A percentile compares a stretch with the other conserved stretches of the same genome.
phyloP scores from a whole-genome alignment of 2,329 filamentous ascomycete genomes.

The Curvularia eragrostidis region DNA sequence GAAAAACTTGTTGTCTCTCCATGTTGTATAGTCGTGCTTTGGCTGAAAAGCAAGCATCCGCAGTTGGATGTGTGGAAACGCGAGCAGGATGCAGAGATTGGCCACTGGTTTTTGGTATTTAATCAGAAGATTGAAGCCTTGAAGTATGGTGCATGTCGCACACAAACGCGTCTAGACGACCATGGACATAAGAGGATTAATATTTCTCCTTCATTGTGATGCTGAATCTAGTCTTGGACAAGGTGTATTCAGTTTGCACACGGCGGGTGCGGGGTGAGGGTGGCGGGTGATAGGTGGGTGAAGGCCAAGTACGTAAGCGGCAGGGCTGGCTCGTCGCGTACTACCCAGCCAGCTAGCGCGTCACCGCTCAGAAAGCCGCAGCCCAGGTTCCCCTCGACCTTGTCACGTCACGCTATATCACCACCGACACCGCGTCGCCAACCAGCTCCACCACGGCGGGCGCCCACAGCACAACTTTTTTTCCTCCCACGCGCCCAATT shows the following conservation, averaged over 20 bases:
- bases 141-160: not conserved
- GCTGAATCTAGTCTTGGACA: not conserved
- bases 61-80: not conserved
- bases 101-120: not conserved
- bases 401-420: conserved; percentile 15
- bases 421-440: conserved; percentile 24
- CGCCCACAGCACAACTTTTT: conserved; percentile 3
- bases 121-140: not conserved
- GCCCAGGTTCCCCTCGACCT: conserved; percentile 15
- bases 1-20: conserved; percentile 52
- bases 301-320: conserved; percentile 7
- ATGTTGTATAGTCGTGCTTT: conserved; percentile 22
- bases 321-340: conserved; percentile 19
- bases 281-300: not conserved
- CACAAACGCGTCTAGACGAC: not conserved
- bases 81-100: not conserved
- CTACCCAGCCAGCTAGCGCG: conserved; percentile 24
- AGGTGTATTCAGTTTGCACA: not conserved
- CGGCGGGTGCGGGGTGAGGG: not conserved
- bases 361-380: conserved; percentile 21
- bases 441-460: conserved; percentile 15
- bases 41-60: not conserved
- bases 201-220: not conserved
- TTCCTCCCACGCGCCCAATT: conserved; percentile 9
- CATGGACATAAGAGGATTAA: not conserved